Base-by-base conservation (phyloP, 352 stramenopile genomes). In the Globisporangium echinulatum region DNA sequence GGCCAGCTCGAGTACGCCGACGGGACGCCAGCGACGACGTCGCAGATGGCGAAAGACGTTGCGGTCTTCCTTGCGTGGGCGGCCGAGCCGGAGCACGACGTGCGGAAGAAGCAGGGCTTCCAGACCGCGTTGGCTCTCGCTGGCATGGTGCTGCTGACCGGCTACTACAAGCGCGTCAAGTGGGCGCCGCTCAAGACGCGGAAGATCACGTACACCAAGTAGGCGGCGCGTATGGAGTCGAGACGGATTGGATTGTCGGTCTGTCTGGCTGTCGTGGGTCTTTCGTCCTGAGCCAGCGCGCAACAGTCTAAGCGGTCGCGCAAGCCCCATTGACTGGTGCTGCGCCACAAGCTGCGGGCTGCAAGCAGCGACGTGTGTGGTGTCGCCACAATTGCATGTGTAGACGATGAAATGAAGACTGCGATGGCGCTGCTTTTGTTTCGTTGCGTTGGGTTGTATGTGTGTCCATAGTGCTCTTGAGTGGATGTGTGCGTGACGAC, bases 91-190 rank as follows among this genome's bases (percentile, higher is more conserved):
- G 96, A 99, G 77, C 94, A 97, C 71, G 96, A 99, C 64, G 84
- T 96, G 62, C 87, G 97, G 69, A 99, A 99, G 92, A 98, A 98
- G 82, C 83, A 92, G 70, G 97, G 96, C 58, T 92, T 98, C 70
- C 94, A 98, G 77, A 94, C 90, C 59, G 81, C 98, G 66, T 69
- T 95, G n/a, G 93, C 91, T 17, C 68, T 99, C 61, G 72, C 84
- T 61, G 86, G 96, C 53, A 85, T 97, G 64, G 82, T 94, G 56
- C 58, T 93, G 60, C 76, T 98, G 63, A 98, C 92, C 50, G 97
- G 96, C 55, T 99, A 98, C 77, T 99, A 99, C 84, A 99, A 99
- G 90, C 86, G 97, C 67, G 92, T 98, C 72, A 96, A 97, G 79
- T 99, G 97, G 96, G 80, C 91, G 56, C 86, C 94, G 42, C 81